Percentiles rank a stretch among this genome's conserved stretches.
These are phyloP conservation scores for Corynespora cassiicola DNA, from an alignment of 2,329 filamentous ascomycete genomes.

Conservation along the genomic window DNA sequence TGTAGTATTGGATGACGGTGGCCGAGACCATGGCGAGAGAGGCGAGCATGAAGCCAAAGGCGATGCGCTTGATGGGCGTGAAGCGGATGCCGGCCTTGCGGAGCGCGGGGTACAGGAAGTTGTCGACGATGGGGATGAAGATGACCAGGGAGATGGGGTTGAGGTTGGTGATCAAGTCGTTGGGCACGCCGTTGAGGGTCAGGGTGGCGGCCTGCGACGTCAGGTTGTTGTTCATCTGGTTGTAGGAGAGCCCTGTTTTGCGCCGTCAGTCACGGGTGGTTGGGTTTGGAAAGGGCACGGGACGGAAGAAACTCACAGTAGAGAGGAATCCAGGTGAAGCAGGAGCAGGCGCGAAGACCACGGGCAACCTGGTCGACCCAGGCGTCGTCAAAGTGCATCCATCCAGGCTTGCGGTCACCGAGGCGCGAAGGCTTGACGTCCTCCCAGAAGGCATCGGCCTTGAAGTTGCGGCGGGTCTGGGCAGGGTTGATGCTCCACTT, in stretches of 20 bases:
- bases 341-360: conserved; percentile 46
- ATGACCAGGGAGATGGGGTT: conserved; percentile 62
- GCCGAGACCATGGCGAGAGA: conserved; percentile 57
- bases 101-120: conserved; percentile 58
- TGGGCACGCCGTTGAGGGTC: conserved; percentile 59
- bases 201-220: conserved; percentile 63
- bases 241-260: conserved; percentile 52
- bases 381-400: conserved; percentile 84
- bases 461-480: conserved; percentile 64
- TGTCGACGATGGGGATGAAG: conserved; percentile 62
- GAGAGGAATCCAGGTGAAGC: conserved; percentile 61
- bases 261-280: conserved; percentile 2
- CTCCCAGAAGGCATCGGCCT: conserved; percentile 69
- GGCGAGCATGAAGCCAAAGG: conserved; percentile 57
- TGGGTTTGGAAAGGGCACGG: conserved; percentile 1
- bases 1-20: conserved; percentile 61
- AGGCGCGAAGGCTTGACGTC: conserved; percentile 71
- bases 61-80: conserved; percentile 61
- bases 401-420: conserved; percentile 63
- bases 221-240: conserved; percentile 62
- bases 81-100: conserved; percentile 56
- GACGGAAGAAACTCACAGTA: conserved; percentile 34
- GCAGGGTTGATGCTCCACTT: conserved; percentile 68
- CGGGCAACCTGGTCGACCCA: conserved; percentile 70
- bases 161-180: conserved; percentile 63